Evolutionary conservation across 495 filamentous ascomycete genomes (phyloP), one percentile per base, ranked within the genome.

Genomic region (Geopyxis carbonaria): DNA sequence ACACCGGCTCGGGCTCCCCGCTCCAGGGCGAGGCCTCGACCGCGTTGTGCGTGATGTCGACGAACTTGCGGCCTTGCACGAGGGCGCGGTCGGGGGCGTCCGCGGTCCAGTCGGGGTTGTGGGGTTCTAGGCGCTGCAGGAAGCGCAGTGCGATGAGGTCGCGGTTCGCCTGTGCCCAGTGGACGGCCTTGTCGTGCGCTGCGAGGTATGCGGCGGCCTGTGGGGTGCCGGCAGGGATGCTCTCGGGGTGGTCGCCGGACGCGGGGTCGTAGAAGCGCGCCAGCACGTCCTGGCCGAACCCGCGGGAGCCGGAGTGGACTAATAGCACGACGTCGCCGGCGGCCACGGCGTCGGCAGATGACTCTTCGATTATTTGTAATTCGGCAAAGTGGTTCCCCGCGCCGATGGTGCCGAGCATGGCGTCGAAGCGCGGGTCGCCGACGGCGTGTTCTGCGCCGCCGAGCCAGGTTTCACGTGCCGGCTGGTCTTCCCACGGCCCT

Each of bases 41-140:
- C 30, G 58, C 59, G 41, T 62, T 62, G 40, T 62, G 60, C 29
- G 45, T 55, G 15, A 62, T 61, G 35, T 62, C 60, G 10, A 62
- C 46, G 1, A 60, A 48, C 36, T 53, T 58, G 6, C 60, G 49
- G 4, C 38, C 22, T 14, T 48, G 45, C 2, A 62, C 15, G 2
- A 42, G 42, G 10, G 40, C 11, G 22, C 47, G 44, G 9, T 38
- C n/a, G 1, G 11, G 19, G 21, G 14, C 27, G 4, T 41, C 35
- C 2, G 44, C 36, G 10, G 44, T 36, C 18, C 38, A 45, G 59
- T 59, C 54, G 16, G 41, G 36, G 3, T 53, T 37, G 3, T 48
- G 43, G 7, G 54, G 54, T 35, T 62, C 60, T 1, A 62, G 50
- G 13, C 55, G 48, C 6, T 50, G 30, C 11, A 62, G 46, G 41